phyloP scores from a whole-genome alignment of 768 basidiomycete species.

The Rubroboletus satanas region DNA sequence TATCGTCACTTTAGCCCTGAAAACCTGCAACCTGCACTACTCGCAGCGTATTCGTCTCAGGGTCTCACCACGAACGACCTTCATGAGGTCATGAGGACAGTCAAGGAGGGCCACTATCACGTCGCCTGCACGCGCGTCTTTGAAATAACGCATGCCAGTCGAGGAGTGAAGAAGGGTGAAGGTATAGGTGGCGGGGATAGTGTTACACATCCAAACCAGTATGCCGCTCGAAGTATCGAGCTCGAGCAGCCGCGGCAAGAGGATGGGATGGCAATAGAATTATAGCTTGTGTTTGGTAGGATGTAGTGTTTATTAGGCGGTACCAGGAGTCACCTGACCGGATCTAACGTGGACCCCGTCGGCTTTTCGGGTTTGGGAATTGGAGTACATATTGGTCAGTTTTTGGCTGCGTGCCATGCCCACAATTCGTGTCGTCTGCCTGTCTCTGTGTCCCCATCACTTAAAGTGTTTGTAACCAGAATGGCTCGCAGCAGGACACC shows the following conservation, averaged over 20 bases:
- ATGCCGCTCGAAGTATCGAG: conserved; percentile 71
- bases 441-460: neutral
- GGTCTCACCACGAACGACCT: conserved; percentile 68
- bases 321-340: conserved; percentile 16
- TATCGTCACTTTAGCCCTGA: conserved; percentile 85
- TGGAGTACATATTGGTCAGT: conserved; percentile 2
- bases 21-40: conserved; percentile 74
- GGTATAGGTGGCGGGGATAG: conserved; percentile 83
- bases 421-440: conserved; percentile 32
- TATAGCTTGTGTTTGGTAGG: neutral
- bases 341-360: conserved; percentile 14
- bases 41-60: conserved; percentile 60
- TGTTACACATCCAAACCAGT: conserved; percentile 93
- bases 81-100: conserved; percentile 75
- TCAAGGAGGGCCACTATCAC: conserved; percentile 82
- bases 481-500: conserved; percentile 32
- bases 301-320: conserved; percentile 7
- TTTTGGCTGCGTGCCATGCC: conserved; percentile 6
- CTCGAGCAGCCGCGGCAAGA: conserved; percentile 45
- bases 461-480: conserved; percentile 3
- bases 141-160: conserved; percentile 78
- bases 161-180: conserved; percentile 81
- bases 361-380: neutral
- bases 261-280: conserved; percentile 44
- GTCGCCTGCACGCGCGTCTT: conserved; percentile 97